phyloP scores from a whole-genome alignment of 129 eudicot genomes.

The Flaveria trinervia region DNA sequence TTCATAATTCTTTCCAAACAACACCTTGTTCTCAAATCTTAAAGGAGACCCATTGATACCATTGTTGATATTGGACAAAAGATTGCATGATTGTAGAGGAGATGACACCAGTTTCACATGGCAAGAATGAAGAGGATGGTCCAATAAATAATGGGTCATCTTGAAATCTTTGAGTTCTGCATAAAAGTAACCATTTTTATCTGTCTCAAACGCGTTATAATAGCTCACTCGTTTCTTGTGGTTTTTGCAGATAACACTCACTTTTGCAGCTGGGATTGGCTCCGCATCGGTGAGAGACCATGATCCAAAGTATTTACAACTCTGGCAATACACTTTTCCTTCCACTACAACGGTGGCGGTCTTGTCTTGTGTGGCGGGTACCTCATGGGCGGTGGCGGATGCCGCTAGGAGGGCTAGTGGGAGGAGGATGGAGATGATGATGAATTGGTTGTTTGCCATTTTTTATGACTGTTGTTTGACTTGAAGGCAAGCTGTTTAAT shows the following conservation, averaged over 20 bases:
- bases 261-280: slow-evolving; percentile 64
- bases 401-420: slow-evolving; percentile 46
- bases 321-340: slow-evolving; percentile 87
- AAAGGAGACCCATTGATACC: slow-evolving; percentile 79
- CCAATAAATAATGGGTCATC: slow-evolving; percentile 59
- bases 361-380: slow-evolving; percentile 39
- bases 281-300: slow-evolving; percentile 69
- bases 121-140: slow-evolving; percentile 93
- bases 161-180: slow-evolving; percentile 62
- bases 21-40: slow-evolving; percentile 64
- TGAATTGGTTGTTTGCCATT: slow-evolving; percentile 53
- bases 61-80: slow-evolving; percentile 66
- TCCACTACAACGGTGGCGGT: slow-evolving; percentile 62
- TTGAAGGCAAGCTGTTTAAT: slow-evolving; percentile 12
- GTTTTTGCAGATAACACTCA: slow-evolving; percentile 79
- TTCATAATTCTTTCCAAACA: slow-evolving; percentile 47
- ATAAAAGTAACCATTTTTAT: slow-evolving; percentile 67
- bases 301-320: slow-evolving; percentile 60
- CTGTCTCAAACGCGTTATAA: slow-evolving; percentile 63
- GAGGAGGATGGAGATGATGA: slow-evolving; percentile 38
- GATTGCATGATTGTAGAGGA: slow-evolving; percentile 57
- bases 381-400: slow-evolving; percentile 33
- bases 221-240: slow-evolving; percentile 69
- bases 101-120: slow-evolving; percentile 78
- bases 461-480: background rate